Evolutionary conservation across 1,139 yeast genomes (phyloP).

Genomic region (Saccharomyces uvarum): DNA sequence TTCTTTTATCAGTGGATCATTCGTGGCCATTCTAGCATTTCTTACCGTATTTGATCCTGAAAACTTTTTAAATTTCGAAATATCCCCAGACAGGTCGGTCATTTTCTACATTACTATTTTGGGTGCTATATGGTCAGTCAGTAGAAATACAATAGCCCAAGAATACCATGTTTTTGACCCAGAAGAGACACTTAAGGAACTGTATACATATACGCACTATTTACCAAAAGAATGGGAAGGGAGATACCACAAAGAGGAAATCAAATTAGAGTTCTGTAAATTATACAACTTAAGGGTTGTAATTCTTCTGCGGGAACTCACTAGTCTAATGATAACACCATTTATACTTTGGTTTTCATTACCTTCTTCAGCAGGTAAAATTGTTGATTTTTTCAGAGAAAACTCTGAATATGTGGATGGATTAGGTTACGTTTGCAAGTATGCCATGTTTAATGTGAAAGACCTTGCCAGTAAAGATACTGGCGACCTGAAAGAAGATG

Average conservation of each 20-base stretch:
- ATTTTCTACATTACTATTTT: conserved; percentile 80
- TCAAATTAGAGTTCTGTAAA: conserved; percentile 73
- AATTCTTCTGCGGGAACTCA: conserved; percentile 67
- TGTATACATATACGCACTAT: conserved; percentile 83
- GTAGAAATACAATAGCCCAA: conserved; percentile 53
- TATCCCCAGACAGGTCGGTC: conserved; percentile 71
- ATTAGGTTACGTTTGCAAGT: conserved; percentile 85
- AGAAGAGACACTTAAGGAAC: conserved; percentile 69
- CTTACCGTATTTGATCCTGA: conserved; percentile 89
- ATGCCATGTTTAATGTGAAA: conserved; percentile 69
- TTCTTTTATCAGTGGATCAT: conserved; percentile 79
- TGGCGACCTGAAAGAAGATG: conserved; percentile 41
- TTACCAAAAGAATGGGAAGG: conserved; percentile 84
- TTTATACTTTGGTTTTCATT: conserved; percentile 78
- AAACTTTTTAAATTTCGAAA: conserved; percentile 80
- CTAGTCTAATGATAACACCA: conserved; percentile 78
- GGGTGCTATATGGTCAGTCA: conserved; percentile 75
- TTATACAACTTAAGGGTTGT: conserved; percentile 67
- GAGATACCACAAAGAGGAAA: conserved; percentile 70
- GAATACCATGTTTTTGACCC: conserved; percentile 78
- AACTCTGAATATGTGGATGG: conserved; percentile 89
- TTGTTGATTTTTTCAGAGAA: conserved; percentile 85
- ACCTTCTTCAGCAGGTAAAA: conserved; percentile 61
- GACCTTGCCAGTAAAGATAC: background rate
- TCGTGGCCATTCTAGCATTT: conserved; percentile 79